Evolutionary conservation across 495 filamentous ascomycete species (phyloP), one percentile per base, ranked within the genome.

Genomic region (Clavariopsis aquatica): DNA sequence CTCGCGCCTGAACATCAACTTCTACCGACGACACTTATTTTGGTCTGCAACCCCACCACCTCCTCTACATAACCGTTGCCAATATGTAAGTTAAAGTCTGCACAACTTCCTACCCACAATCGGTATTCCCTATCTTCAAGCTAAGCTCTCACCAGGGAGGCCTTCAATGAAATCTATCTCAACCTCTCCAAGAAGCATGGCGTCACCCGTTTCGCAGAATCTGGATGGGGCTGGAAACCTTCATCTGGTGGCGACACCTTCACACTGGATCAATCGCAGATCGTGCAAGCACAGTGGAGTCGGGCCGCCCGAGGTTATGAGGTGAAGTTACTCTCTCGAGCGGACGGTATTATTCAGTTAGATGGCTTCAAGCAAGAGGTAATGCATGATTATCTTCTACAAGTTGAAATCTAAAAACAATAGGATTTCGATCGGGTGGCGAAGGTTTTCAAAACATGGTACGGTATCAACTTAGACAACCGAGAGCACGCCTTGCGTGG

Each of bases 281-380:
- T 98, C 64, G 82, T 81, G 61, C 84, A 81, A 56, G 93, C 93
- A 49, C 94, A 98, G 72, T 99, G 95, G 95, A 97, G 92, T 77
- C 85, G 92, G 63, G 95, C 93, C 34, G 87, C 92, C 17, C 89
- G 88, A 74, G 95, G 95, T 55, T 94, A 88, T 75, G 95, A 99
- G 77, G 75, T 98, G 71, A 98, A 95, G 79, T 87, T 98, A 46
- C 76, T 93, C 53, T 87, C 89, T 66, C 80, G 94, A 63, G 88
- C 84, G 26, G 88, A 89, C 38, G 91, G 90, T 49, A 86, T 97
- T 60, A 87, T 96, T 55, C 94, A 96, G 73, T 82, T 99, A 15
- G 95, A 99, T 77, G 95, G 95, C 10, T 99, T 98, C 73, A 84
- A 90, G 58, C 87, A 90, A 73, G 94, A 98, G 78, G 92, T 95